phyloP scores from a whole-genome alignment of 208 protist species.

The Borovskyia barvae region DNA sequence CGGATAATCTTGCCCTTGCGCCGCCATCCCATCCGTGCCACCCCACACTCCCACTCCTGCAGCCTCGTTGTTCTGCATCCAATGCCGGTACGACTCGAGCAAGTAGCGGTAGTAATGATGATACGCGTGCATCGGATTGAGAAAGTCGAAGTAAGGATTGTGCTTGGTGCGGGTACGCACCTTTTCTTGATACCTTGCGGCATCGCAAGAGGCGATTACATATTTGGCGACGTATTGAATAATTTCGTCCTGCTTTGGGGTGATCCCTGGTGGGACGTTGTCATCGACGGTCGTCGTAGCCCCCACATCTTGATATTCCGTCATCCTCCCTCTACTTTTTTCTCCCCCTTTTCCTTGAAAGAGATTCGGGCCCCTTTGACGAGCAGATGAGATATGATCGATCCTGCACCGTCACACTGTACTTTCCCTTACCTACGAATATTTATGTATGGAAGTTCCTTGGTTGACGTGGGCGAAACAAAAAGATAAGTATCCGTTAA shows the following conservation, averaged over 20 bases:
- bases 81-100: constrained; percentile 63
- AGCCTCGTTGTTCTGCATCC: constrained; percentile 39
- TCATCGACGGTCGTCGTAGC: constrained; percentile 24
- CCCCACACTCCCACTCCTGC: constrained; percentile 13
- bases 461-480: too few relatives aligned
- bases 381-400: too few relatives aligned
- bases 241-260: constrained; percentile 75
- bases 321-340: too few relatives aligned
- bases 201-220: constrained; percentile 69
- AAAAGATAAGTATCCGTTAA: too few relatives aligned
- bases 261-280: constrained; percentile 51
- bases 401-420: too few relatives aligned
- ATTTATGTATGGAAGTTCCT: too few relatives aligned
- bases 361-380: too few relatives aligned
- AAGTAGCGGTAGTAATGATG: constrained; percentile 79
- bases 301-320: too few relatives aligned
- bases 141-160: constrained; percentile 79
- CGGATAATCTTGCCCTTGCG: constrained; percentile 10
- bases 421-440: too few relatives aligned
- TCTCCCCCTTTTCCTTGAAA: too few relatives aligned
- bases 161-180: constrained; percentile 54
- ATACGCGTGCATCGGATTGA: constrained; percentile 55
- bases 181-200: constrained; percentile 66
- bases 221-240: constrained; percentile 82
- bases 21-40: constrained; percentile 2